Percentiles rank a stretch among this genome's conserved stretches.
These are phyloP conservation scores for Carex littledalei DNA, from an alignment of 176 grass and related monocot species.

Conservation along the genomic window DNA sequence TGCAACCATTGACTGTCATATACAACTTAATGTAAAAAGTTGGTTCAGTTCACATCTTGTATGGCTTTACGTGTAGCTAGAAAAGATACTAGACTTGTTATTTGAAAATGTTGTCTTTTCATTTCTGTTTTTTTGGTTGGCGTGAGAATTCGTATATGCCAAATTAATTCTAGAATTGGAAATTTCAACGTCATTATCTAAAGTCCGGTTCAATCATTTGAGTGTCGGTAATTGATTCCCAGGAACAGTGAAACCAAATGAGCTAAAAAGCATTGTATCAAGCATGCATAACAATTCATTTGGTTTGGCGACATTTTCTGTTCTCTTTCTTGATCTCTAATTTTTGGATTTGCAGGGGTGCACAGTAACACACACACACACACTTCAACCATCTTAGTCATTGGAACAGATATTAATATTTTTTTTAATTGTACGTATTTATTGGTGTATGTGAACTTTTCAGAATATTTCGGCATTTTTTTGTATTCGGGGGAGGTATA, in stretches of 20 bases:
- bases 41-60: neutral
- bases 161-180: neutral
- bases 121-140: neutral
- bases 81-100: neutral
- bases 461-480: conserved; percentile 15
- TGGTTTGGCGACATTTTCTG: neutral
- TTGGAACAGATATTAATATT: neutral
- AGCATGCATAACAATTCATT: neutral
- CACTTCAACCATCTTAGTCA: neutral
- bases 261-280: neutral
- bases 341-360: neutral
- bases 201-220: neutral
- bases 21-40: neutral
- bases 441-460: neutral
- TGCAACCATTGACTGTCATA: neutral
- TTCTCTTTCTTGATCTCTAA: neutral
- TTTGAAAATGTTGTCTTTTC: neutral
- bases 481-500: neutral
- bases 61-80: neutral
- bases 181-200: neutral
- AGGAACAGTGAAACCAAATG: neutral
- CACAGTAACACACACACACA: neutral
- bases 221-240: neutral
- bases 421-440: neutral
- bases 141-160: neutral